phyloP scores from a whole-genome alignment of 768 basidiomycete genomes.

The Punctularia strigosozonata region DNA sequence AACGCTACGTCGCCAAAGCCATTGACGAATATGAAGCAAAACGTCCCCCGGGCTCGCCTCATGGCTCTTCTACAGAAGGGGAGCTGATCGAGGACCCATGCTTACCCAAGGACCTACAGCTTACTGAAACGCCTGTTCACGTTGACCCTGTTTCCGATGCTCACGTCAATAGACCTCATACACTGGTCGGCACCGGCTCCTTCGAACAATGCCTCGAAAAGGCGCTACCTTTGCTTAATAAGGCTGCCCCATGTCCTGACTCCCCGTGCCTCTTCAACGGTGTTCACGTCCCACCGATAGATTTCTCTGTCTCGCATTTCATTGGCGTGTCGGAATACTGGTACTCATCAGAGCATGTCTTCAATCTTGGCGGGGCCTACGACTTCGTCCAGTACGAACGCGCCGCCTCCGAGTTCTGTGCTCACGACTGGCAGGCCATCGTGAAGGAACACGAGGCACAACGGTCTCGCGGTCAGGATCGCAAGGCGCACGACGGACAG shows the following conservation, averaged over 20 bases:
- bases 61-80: constrained; percentile 7
- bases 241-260: constrained; percentile 70
- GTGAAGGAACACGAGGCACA: constrained; percentile 27
- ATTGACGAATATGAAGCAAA: constrained; percentile 44
- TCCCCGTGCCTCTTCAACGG: constrained; percentile 90
- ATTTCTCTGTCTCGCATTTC: constrained; percentile 87
- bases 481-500: constrained; percentile 50
- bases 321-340: constrained; percentile 98
- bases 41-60: constrained; percentile 14
- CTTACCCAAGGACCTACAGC: constrained; percentile 62
- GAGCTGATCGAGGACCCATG: constrained; percentile 75
- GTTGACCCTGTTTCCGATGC: constrained; percentile 21
- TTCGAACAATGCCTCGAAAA: constrained; percentile 73
- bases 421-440: constrained; percentile 50
- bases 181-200: constrained; percentile 76
- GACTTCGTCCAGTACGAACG: constrained; percentile 95
- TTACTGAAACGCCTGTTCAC: constrained; percentile 46
- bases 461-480: constrained; percentile 40
- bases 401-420: constrained; percentile 80
- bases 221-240: constrained; percentile 75
- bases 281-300: constrained; percentile 85
- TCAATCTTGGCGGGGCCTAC: constrained; percentile 89
- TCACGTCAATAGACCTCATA: constrained; percentile 42
- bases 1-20: constrained; percentile 72
- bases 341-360: constrained; percentile 97